Conservation (phyloP, 345 rosid genomes). For the Salix caprea region DNA sequence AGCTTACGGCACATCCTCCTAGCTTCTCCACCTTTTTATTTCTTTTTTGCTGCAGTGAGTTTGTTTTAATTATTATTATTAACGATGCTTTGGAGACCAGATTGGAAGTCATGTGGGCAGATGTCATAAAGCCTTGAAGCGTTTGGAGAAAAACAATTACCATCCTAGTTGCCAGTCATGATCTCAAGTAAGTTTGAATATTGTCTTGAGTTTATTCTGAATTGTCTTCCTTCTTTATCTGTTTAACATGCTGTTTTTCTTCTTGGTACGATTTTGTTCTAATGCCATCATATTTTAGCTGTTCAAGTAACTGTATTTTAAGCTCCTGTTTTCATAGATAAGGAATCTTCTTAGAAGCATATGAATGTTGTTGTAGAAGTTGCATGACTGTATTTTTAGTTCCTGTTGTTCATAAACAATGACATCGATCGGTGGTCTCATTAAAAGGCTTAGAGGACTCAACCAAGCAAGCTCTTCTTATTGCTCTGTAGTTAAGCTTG, state of each 20-base stretch:
- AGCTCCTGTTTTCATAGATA: not conserved
- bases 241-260: not conserved
- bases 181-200: slow-evolving; percentile 59
- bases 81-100: slow-evolving; percentile 33
- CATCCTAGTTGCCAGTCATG: slow-evolving; percentile 87
- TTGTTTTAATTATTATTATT: not conserved
- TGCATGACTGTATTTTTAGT: not conserved
- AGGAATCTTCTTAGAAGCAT: not conserved
- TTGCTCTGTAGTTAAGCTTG: slow-evolving; percentile 2
- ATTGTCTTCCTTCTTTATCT: not conserved
- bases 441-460: not conserved
- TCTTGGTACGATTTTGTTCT: not conserved
- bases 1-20: not conserved
- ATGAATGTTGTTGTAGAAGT: not conserved
- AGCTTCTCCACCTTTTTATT: slow-evolving; percentile 1
- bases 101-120: slow-evolving; percentile 95
- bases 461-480: not conserved
- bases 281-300: not conserved
- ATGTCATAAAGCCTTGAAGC: slow-evolving; percentile 83
- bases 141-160: slow-evolving; percentile 68
- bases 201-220: not conserved
- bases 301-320: not conserved
- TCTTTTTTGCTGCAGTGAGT: not conserved
- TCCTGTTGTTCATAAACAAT: not conserved
- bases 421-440: not conserved